Evolutionary conservation across 495 filamentous ascomycete genomes (phyloP).

Genomic region (Neurospora sp.): DNA sequence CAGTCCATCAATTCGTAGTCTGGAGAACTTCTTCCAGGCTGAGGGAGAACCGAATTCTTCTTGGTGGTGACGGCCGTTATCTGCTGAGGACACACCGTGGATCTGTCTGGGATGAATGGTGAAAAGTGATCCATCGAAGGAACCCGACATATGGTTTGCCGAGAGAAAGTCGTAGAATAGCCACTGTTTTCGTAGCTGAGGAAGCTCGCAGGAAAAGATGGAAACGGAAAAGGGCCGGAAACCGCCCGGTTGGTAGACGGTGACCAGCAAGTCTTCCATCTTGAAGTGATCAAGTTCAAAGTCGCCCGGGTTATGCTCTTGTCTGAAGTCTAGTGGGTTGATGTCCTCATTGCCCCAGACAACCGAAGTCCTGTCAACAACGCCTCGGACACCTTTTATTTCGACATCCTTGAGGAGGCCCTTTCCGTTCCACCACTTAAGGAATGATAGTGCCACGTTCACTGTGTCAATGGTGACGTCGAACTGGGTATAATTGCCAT

Average conservation of each 20-base stretch:
- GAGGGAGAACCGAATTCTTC: constrained; percentile 35
- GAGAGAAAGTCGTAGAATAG: constrained; percentile 95
- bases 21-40: constrained; percentile 86
- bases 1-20: constrained; percentile 82
- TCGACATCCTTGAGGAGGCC: constrained; percentile 86
- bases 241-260: constrained; percentile 77
- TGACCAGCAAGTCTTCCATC: constrained; percentile 86
- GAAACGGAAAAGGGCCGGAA: constrained; percentile 92
- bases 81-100: constrained; percentile 49
- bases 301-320: constrained; percentile 83
- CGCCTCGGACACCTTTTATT: constrained; percentile 91
- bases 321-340: constrained; percentile 78
- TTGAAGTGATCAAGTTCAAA: constrained; percentile 96
- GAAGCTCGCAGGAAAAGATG: constrained; percentile 90
- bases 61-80: constrained; percentile 36
- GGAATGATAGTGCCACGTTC: constrained; percentile 93
- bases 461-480: constrained; percentile 91
- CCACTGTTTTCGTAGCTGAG: constrained; percentile 89
- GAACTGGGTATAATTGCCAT: constrained; percentile 96
- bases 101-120: constrained; percentile 92
- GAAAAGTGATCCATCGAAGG: constrained; percentile 90
- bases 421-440: constrained; percentile 96
- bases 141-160: constrained; percentile 91
- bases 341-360: constrained; percentile 56
- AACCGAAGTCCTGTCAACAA: constrained; percentile 80